These are phyloP conservation scores for Ganoderma boninense DNA, from an alignment of 1,284 basidiomycete genomes.

Conservation along the genomic window DNA sequence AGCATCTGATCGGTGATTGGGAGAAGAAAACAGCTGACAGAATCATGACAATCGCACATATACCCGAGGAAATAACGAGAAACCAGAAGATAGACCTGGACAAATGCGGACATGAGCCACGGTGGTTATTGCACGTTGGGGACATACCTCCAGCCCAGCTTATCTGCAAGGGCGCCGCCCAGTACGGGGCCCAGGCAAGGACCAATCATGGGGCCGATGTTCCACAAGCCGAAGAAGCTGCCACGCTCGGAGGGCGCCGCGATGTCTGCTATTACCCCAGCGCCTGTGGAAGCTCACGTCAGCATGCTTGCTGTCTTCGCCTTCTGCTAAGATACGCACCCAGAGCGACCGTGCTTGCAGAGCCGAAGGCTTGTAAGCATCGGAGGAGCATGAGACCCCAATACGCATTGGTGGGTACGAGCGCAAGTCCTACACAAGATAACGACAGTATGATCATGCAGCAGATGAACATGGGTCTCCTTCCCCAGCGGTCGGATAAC, in stretches of 20 bases:
- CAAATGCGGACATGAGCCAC: background rate
- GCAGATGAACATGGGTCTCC: constrained; percentile 53
- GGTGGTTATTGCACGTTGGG: no score
- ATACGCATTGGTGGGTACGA: constrained; percentile 54
- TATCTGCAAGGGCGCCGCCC: constrained; percentile 65
- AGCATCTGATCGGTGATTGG: background rate
- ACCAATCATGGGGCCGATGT: constrained; percentile 50
- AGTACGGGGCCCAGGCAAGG: constrained; percentile 54
- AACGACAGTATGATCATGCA: constrained; percentile 50
- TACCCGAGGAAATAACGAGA: constrained; percentile 65
- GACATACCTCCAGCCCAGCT: constrained; percentile 71
- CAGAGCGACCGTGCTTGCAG: constrained; percentile 53
- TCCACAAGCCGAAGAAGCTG: constrained; percentile 48
- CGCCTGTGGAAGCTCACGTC: constrained; percentile 34
- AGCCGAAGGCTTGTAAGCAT: constrained; percentile 55
- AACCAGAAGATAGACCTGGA: constrained; percentile 83
- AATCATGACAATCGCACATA: constrained; percentile 61
- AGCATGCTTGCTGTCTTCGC: background rate
- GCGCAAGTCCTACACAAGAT: constrained; percentile 56
- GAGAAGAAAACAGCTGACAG: constrained; percentile 50
- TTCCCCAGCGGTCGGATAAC: constrained; percentile 53
- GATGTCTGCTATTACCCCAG: constrained; percentile 52
- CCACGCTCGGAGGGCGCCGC: constrained; percentile 48
- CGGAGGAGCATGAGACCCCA: constrained; percentile 58
- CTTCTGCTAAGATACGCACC: constrained; percentile 36